Evolutionary conservation across 2,329 filamentous ascomycete genomes (phyloP).

Genomic region (Pseudopyricularia javanii): DNA sequence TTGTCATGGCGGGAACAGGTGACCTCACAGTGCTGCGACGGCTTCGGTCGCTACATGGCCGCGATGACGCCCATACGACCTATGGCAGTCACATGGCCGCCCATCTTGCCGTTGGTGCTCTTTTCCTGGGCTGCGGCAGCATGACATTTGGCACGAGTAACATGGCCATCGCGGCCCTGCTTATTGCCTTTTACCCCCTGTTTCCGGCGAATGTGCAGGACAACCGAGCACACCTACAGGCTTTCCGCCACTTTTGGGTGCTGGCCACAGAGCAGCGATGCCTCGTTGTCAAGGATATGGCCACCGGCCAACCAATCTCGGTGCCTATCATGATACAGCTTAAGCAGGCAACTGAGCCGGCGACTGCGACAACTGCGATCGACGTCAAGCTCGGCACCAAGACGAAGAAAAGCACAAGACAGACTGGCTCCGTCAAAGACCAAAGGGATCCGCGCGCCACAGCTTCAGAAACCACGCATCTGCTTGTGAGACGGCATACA

Average conservation of each 20-base stretch:
- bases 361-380: constrained; percentile 21
- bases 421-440: background rate
- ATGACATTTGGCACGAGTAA: constrained; percentile 85
- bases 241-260: constrained; percentile 95
- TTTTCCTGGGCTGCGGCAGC: constrained; percentile 88
- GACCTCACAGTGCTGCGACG: constrained; percentile 77
- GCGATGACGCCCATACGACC: constrained; percentile 69
- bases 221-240: constrained; percentile 88
- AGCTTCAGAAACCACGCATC: constrained; percentile 11
- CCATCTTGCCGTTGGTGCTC: constrained; percentile 78
- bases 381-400: constrained; percentile 21
- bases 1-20: constrained; percentile 92
- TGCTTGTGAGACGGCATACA: constrained; percentile 30
- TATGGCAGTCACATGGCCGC: constrained; percentile 91
- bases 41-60: constrained; percentile 76
- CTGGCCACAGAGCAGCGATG: constrained; percentile 83
- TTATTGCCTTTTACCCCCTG: constrained; percentile 88
- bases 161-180: constrained; percentile 70
- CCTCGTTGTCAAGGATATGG: constrained; percentile 74
- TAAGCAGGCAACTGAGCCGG: constrained; percentile 14
- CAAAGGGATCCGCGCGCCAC: constrained; percentile 2
- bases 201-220: constrained; percentile 85
- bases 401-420: constrained; percentile 11
- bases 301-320: constrained; percentile 68
- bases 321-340: constrained; percentile 58